Conservation (phyloP, 1,284 basidiomycete species). For the Moesziomyces globuligerus region DNA sequence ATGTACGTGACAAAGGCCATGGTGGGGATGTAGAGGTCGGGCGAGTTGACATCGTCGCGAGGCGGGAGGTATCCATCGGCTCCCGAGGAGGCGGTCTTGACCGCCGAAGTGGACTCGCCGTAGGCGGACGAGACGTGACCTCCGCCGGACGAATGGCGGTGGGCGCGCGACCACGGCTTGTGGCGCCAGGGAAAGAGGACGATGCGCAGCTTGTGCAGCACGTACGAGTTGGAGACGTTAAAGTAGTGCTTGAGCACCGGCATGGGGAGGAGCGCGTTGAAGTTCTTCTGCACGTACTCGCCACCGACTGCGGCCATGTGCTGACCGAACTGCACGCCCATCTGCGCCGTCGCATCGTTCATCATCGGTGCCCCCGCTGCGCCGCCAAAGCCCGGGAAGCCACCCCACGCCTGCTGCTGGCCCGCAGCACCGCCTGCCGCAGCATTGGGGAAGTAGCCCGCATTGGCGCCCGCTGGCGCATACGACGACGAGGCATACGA, state of each 20-base stretch:
- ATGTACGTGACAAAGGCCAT: conserved; percentile 98
- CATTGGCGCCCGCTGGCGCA: conserved; percentile 8
- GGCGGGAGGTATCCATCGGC: conserved; percentile 77
- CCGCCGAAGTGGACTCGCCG: conserved; percentile 17
- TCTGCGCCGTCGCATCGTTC: conserved; percentile 92
- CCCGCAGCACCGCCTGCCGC: conserved; percentile 3
- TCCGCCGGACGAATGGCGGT: conserved; percentile 47
- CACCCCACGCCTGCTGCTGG: conserved; percentile 26
- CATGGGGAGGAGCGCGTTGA: conserved; percentile 58
- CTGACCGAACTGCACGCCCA: conserved; percentile 94
- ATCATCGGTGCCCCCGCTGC: conserved; percentile 68
- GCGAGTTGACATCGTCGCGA: conserved; percentile 92
- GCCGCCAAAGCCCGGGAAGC: conserved; percentile 22
- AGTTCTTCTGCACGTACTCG: conserved; percentile 92
- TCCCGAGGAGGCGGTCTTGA: conserved; percentile 25
- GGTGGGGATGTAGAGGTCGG: conserved; percentile 94
- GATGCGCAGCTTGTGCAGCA: conserved; percentile 86
- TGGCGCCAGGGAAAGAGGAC: conserved; percentile 97
- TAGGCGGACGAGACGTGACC: conserved; percentile 26
- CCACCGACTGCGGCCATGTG: conserved; percentile 92
- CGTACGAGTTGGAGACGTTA: conserved; percentile 96
- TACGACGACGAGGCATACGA: conserved; percentile 13
- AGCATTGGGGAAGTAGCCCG: conserved; percentile 21
- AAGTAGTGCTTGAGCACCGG: conserved; percentile 85
- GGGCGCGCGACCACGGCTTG: conserved; percentile 63